Percentiles rank a stretch among this genome's conserved stretches.
Conservation (phyloP, 1,284 basidiomycete species). For the Polyporus tsugae region DNA sequence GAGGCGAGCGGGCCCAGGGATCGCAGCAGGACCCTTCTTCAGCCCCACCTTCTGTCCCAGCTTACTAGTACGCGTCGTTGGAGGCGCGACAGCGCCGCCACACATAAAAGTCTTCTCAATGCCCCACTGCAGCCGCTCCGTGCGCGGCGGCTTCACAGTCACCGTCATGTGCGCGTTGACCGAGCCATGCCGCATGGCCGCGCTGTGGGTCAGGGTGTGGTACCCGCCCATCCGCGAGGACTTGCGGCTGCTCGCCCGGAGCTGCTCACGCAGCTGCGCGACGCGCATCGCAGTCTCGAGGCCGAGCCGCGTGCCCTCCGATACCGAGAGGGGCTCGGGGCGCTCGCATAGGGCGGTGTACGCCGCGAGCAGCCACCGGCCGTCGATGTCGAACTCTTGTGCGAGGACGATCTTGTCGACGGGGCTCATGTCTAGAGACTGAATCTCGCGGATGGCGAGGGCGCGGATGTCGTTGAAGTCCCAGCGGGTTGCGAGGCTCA, state of each 20-base stretch:
- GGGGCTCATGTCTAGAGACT: conserved; percentile 35
- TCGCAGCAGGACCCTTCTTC: conserved; percentile 20
- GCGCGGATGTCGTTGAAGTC: conserved; percentile 41
- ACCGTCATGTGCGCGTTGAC: not conserved
- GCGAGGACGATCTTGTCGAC: conserved; percentile 42
- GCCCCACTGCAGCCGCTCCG: conserved; percentile 29
- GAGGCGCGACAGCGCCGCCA: conserved; percentile 21
- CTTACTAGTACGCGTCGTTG: conserved; percentile 9
- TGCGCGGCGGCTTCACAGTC: conserved; percentile 10
- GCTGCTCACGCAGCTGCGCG: conserved; percentile 37
- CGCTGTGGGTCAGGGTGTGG: conserved; percentile 29
- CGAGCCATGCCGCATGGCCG: conserved; percentile 22
- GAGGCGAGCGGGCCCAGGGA: conserved; percentile 31
- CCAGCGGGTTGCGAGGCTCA: conserved; percentile 44
- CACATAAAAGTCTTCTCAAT: conserved; percentile 28
- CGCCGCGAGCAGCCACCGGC: conserved; percentile 36
- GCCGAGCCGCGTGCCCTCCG: conserved; percentile 41
- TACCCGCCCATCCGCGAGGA: conserved; percentile 28
- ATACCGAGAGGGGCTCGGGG: conserved; percentile 35
- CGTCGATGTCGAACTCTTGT: conserved; percentile 36
- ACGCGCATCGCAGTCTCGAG: conserved; percentile 37
- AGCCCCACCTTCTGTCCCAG: conserved; percentile 10
- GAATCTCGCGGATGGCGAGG: conserved; percentile 41
- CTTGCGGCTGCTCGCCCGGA: conserved; percentile 25
- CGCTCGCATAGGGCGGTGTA: conserved; percentile 42